Evolutionary conservation across 202 grass and related monocot species (phyloP).

Genomic region (Bolboschoenoplectus hybrid): DNA sequence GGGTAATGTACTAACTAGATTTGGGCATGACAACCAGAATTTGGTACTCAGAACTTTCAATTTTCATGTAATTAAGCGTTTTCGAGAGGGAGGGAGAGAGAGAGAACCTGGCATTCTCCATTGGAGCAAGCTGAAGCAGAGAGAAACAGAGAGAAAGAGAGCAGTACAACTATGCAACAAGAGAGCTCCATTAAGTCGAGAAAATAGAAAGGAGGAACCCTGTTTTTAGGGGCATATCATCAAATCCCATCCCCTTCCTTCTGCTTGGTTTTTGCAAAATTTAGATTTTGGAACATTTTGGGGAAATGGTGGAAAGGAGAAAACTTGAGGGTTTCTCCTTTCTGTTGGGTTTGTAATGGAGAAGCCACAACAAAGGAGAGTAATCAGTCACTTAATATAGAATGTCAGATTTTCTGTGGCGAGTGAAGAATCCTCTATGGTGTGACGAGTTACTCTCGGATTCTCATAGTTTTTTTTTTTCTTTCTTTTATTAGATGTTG

Average conservation of each 20-base stretch:
- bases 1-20: neutral
- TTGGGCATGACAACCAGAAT: neutral
- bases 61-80: neutral
- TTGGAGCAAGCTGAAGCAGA: conserved; percentile 48
- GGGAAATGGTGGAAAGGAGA: conserved; percentile 12
- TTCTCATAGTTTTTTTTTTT: neutral
- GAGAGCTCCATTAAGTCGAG: conserved; percentile 37
- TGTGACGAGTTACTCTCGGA: neutral
- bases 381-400: conserved; percentile 4
- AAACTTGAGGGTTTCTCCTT: conserved; percentile 14
- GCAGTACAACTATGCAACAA: conserved; percentile 17
- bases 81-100: neutral
- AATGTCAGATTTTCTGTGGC: neutral
- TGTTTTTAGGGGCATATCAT: conserved; percentile 11
- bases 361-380: neutral
- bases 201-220: neutral
- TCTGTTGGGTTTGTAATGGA: neutral
- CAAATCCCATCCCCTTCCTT: neutral
- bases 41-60: neutral
- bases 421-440: neutral
- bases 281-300: neutral
- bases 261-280: neutral
- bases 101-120: conserved; percentile 48
- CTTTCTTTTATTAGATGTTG: neutral
- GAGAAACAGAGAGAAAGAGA: conserved; percentile 30